Base-by-base conservation (phyloP, 225 moss, liverwort and hornwort genomes). In the Marchantia polymorpha region DNA sequence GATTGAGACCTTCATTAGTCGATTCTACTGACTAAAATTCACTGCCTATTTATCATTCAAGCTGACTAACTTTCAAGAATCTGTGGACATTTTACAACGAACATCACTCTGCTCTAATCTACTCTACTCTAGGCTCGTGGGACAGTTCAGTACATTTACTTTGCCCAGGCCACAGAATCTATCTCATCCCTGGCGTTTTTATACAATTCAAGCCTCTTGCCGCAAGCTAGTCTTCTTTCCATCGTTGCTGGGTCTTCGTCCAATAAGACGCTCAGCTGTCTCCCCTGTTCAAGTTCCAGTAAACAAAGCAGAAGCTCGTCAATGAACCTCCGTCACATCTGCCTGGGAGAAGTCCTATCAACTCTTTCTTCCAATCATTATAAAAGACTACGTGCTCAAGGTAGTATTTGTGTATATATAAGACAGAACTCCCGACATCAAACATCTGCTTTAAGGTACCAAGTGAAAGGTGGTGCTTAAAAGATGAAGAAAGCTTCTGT, bases 101-200 rank as follows among this genome's bases (percentile, higher is more conserved):
- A 6, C 15, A 13, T 15, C 12, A 31, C 52, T 75, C 52, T 52
- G 15, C 15, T 10, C 25, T 58, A 75, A 7, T 14, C 29, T 58
- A 75, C 16, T 14, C 29, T 58, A 39, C 20, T 56, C 56, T 56
- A 54, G 52, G 26, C 27, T 39, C 39, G 39, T 39, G 8, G n/a
- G 16, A 68, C 7, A 22, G 31, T 54, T 30, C 53, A 72, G 22
- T 16, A 19, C 26, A 23, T 19, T 66, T 67, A 89, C 73, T 89
- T 87, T 0, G 75, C 82, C 89, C 87, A 89, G 7, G 89, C 83
- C 10, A 89, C 89, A 7, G 89, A 79, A 50, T 89, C 87, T 39
- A 89, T 89, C 76, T 89, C 89, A 76, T 89, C 89, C 50, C 89
- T 69, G 17, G 87, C 85, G 53, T 82, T 87, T 76, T 63, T 89